Percentiles rank a stretch among this genome's conserved stretches.
These are phyloP conservation scores for Talaromyces thailandensis DNA, from an alignment of 495 filamentous ascomycete species.

Conservation along the genomic window DNA sequence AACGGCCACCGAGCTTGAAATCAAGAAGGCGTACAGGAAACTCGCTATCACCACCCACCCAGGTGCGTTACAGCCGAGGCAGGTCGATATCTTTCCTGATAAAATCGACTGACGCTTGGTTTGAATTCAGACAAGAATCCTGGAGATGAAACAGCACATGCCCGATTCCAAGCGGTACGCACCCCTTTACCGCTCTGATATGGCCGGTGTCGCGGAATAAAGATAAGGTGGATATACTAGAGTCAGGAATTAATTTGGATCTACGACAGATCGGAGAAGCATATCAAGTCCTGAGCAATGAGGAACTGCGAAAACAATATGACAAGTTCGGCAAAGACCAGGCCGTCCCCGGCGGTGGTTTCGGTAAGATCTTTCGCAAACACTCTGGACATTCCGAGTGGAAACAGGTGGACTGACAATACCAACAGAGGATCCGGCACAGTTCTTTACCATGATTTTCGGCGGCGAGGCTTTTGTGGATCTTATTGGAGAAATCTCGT, in stretches of 20 bases:
- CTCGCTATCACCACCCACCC: constrained; percentile 76
- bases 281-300: constrained; percentile 90
- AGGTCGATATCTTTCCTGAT: neutral
- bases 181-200: neutral
- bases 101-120: neutral
- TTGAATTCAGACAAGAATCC: constrained; percentile 81
- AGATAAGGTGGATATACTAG: neutral
- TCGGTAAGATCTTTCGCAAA: constrained; percentile 46
- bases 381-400: neutral
- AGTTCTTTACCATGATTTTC: constrained; percentile 99
- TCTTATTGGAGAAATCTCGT: constrained; percentile 82
- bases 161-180: constrained; percentile 75
- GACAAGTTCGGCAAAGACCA: constrained; percentile 95
- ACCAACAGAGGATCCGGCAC: constrained; percentile 70
- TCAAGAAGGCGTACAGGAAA: constrained; percentile 99
- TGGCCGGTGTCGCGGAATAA: neutral
- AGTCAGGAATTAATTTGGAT: neutral
- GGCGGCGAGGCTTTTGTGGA: constrained; percentile 93
- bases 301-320: constrained; percentile 79
- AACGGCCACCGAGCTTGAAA: constrained; percentile 86
- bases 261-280: constrained; percentile 73
- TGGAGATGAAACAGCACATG: constrained; percentile 87
- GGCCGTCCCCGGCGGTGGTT: constrained; percentile 78
- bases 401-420: neutral
- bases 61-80: constrained; percentile 25